Percentiles rank a stretch among this genome's conserved stretches.
These are phyloP conservation scores for Microcos paniculata DNA, from an alignment of 345 rosid genomes.

Conservation along the genomic window DNA sequence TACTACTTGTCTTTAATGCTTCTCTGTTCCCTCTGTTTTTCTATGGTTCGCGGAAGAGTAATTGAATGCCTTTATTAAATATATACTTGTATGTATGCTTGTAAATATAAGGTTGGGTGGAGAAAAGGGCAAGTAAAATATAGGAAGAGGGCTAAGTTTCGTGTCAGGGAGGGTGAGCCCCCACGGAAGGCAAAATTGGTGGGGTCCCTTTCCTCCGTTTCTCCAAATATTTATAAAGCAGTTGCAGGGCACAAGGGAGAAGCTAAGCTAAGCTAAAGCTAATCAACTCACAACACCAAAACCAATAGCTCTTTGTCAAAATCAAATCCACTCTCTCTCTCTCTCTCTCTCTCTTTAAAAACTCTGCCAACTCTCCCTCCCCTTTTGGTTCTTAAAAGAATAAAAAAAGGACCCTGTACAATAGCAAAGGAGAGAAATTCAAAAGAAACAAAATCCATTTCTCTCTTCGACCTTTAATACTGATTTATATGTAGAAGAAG, in stretches of 20 bases:
- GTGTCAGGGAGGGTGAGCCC: conserved; percentile 17
- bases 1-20: background rate
- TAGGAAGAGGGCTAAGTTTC: conserved; percentile 15
- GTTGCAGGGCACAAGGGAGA: background rate
- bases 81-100: too few relatives aligned
- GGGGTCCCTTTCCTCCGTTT: conserved; percentile 13
- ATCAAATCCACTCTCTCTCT: background rate
- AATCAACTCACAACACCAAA: conserved; percentile 9
- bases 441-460: background rate
- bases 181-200: background rate
- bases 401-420: background rate
- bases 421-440: background rate
- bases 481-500: background rate
- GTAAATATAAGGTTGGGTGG: background rate
- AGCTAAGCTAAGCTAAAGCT: background rate
- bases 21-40: background rate
- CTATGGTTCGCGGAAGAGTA: too few relatives aligned
- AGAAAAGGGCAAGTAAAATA: background rate
- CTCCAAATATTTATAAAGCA: conserved; percentile 20
- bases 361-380: conserved; percentile 14
- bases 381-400: conserved; percentile 27
- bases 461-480: background rate
- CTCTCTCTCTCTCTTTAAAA: background rate
- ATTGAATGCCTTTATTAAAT: background rate
- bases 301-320: background rate